phyloP scores from a whole-genome alignment of 176 grass and related monocot genomes.

The Oryza nivara region DNA sequence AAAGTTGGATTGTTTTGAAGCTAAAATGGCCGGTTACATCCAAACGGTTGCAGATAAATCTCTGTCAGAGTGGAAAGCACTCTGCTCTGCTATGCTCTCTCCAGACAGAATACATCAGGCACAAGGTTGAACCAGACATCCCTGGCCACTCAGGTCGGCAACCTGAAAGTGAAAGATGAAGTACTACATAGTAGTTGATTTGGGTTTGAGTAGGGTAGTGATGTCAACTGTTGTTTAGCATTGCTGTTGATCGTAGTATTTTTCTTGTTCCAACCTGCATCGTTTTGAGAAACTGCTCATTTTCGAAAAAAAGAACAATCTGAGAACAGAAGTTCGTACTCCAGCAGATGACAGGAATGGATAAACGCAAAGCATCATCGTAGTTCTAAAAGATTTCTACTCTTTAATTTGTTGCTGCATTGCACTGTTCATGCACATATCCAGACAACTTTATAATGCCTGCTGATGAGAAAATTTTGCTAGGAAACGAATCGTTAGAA shows the following conservation, averaged over 20 bases:
- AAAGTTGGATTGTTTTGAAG: neutral
- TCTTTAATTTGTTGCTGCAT: no score
- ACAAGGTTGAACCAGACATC: slow-evolving; percentile 37
- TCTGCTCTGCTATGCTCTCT: neutral
- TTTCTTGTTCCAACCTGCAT: neutral
- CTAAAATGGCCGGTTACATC: slow-evolving; percentile 9
- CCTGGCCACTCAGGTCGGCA: neutral
- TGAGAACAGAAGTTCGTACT: no score
- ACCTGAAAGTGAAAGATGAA: slow-evolving; percentile 3
- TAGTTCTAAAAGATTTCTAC: no score
- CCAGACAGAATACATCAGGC: slow-evolving; percentile 18
- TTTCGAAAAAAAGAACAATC: neutral
- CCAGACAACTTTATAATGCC: no score
- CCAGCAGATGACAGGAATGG: no score
- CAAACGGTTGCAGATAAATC: slow-evolving; percentile 12
- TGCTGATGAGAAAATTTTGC: no score
- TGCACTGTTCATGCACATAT: no score
- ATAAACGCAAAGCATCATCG: no score
- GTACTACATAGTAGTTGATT: neutral
- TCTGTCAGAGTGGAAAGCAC: neutral
- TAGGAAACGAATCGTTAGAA: no score
- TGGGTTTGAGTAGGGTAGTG: neutral
- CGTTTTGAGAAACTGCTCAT: neutral
- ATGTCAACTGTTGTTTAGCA: neutral
- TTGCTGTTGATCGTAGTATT: neutral